Evolutionary conservation across 805 yeast species (phyloP), one percentile per base, ranked within the genome.

Genomic region (Helenozyma baotianmanensis): DNA sequence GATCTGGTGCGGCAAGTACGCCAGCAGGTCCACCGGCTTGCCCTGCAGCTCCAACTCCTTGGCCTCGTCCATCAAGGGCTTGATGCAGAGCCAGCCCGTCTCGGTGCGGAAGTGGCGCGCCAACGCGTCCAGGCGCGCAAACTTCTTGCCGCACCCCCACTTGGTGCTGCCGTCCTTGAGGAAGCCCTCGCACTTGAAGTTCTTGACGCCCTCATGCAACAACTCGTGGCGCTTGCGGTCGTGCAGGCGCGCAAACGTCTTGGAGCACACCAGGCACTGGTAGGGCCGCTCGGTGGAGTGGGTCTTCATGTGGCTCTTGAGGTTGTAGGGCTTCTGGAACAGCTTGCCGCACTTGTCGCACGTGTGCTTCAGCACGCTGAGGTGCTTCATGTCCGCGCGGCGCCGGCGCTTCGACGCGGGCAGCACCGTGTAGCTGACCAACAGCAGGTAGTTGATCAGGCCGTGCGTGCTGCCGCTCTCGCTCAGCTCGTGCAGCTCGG

Each of bases 111-210:
- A 81, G 50, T 82, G 92, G 32, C 90, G 68, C 2, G 83, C 78
- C 25, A 82, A 64, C 0, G 90, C 92, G 53, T 83, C 92, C 2
- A 84, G 79, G 25, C 92, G 63, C 4, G 89, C 87, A 56, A 82
- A 82, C 42, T 70, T 66, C 50, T 78, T 75, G 11, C 82, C 80
- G 53, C 90, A 82, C 3, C 89, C 90, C 89, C 90, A 81, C 42
- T 60, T 57, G 3, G 80, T 76, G 10, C 47, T 51, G 1, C 80
- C 79, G 45, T 79, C 80, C 21, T 67, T 66, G 40, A 81, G 55
- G 14, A 55, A 54, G 1, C 88, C 89, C 36, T 72, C 72, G 51
- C 92, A 83, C 35, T 69, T 73, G 56, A 78, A 82, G 53, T 72
- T 77, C 62, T 79, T 80, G 36, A 72, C 77, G 5, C 89, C 89